phyloP scores from a whole-genome alignment of 768 basidiomycete genomes.

The Xanthoconium purpureum region DNA sequence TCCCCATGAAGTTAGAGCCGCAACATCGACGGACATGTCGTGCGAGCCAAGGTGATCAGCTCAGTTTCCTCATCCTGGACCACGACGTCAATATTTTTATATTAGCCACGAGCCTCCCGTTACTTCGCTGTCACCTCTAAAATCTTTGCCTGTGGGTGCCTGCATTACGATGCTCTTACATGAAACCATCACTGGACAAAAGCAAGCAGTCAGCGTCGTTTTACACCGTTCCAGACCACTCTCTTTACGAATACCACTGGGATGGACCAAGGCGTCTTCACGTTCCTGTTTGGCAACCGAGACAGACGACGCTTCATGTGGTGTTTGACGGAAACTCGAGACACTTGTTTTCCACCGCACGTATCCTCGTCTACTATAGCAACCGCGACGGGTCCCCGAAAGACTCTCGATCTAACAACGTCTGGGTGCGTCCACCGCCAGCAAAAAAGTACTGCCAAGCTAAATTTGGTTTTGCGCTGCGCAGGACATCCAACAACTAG shows the following conservation, averaged over 20 bases:
- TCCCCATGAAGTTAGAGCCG: not conserved
- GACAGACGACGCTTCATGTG: constrained; percentile 21
- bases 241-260: constrained; percentile 22
- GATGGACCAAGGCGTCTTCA: constrained; percentile 21
- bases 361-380: constrained; percentile 18
- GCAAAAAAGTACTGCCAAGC: not conserved
- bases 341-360: constrained; percentile 20
- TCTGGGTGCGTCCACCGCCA: constrained; percentile 17
- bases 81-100: not conserved
- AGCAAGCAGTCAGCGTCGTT: constrained; percentile 9
- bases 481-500: constrained; percentile 21
- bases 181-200: constrained; percentile 23
- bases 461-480: not conserved
- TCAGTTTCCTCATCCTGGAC: not conserved
- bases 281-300: constrained; percentile 24
- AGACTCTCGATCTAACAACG: constrained; percentile 8
- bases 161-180: constrained; percentile 9
- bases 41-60: not conserved
- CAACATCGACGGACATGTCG: not conserved
- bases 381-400: not conserved
- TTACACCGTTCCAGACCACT: constrained; percentile 4
- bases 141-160: not conserved
- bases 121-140: not conserved
- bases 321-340: constrained; percentile 23
- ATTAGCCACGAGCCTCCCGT: not conserved